phyloP scores from a whole-genome alignment of 164 flowering plant species.

The Pachysandra terminalis region DNA sequence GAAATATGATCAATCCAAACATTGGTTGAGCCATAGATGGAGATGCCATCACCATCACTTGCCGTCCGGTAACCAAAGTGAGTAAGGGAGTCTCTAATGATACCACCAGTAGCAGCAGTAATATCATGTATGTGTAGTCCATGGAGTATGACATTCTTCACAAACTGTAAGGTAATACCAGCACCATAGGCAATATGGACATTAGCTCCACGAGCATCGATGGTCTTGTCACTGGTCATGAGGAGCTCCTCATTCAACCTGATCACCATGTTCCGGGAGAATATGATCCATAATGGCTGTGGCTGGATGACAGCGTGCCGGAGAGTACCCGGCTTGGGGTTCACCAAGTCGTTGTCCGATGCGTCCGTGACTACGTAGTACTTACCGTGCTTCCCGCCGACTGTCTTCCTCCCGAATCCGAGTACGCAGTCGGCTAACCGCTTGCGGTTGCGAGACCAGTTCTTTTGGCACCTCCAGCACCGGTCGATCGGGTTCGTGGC shows the following conservation, averaged over 20 bases:
- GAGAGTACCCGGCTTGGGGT: slow-evolving; percentile 75
- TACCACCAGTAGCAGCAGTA: slow-evolving; percentile 33
- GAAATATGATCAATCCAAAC: slow-evolving; percentile 76
- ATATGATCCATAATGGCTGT: slow-evolving; percentile 71
- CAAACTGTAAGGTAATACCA: slow-evolving; percentile 48
- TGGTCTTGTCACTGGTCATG: slow-evolving; percentile 56
- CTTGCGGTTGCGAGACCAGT: slow-evolving; percentile 57
- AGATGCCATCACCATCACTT: slow-evolving; percentile 70
- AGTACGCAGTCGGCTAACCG: slow-evolving; percentile 52
- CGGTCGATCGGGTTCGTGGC: slow-evolving; percentile 78
- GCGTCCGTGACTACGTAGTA: slow-evolving; percentile 49
- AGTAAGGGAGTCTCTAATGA: slow-evolving; percentile 44
- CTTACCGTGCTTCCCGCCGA: slow-evolving; percentile 52
- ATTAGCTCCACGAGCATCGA: slow-evolving; percentile 57
- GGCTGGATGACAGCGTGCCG: slow-evolving; percentile 65
- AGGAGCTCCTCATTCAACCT: slow-evolving; percentile 55
- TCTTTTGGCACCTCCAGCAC: slow-evolving; percentile 66
- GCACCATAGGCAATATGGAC: slow-evolving; percentile 57
- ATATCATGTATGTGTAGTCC: slow-evolving; percentile 53
- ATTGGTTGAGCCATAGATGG: slow-evolving; percentile 48
- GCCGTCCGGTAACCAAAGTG: slow-evolving; percentile 44
- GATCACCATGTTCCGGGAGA: slow-evolving; percentile 47
- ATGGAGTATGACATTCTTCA: slow-evolving; percentile 53
- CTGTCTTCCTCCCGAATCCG: slow-evolving; percentile 57
- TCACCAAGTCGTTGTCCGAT: slow-evolving; percentile 44